Base-by-base conservation (phyloP, 2,329 filamentous ascomycete species). In the Verticillium klebahnii region DNA sequence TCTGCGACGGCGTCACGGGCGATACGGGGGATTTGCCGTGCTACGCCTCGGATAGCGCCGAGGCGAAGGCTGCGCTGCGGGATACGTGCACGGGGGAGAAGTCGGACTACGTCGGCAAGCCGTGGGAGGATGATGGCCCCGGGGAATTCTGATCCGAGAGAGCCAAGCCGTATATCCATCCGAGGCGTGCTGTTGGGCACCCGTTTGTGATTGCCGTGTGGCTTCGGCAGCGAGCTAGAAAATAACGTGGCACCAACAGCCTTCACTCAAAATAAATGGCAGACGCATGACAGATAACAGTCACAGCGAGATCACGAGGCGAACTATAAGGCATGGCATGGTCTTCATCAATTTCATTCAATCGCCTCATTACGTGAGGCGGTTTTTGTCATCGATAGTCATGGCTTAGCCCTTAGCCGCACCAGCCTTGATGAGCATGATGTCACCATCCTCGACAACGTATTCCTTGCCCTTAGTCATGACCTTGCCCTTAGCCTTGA, bases 391-490 rank as follows among this genome's bases (percentile, higher is more conserved):
- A 64, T 60, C 36, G 59, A 63, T 60, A 65, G 57, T 64, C 45
- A 50, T 59, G 61, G 61, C 58, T 75, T 80, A 91, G 66, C 81
- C 80, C 84, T 93, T 93, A 68, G 90, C 90, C 59, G 90, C 90
- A 79, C 90, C 91, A 36, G 90, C 90, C 85, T 97, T 97, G 84
- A 97, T 93, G 70, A 97, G 85, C 68, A 97, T 75, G 69, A 89
- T 88, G 67, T 89, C 92, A 58, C 91, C 92, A 72, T 96, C 92
- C 74, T 93, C 88, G 12, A 95, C 87, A 6, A 94, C 85, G 75
- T 99, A 98, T 59, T 98, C 94, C 82, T 98, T 98, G 74, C 95
- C 95, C 85, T 99, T 99, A 63, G 94, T 98, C 89, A 97, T 91
- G 68, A 99, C 78, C 83, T 99, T 99, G 71, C 95, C 95, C 78